Conservation (phyloP, 495 filamentous ascomycete genomes). For the Aspergillus biplanus region DNA sequence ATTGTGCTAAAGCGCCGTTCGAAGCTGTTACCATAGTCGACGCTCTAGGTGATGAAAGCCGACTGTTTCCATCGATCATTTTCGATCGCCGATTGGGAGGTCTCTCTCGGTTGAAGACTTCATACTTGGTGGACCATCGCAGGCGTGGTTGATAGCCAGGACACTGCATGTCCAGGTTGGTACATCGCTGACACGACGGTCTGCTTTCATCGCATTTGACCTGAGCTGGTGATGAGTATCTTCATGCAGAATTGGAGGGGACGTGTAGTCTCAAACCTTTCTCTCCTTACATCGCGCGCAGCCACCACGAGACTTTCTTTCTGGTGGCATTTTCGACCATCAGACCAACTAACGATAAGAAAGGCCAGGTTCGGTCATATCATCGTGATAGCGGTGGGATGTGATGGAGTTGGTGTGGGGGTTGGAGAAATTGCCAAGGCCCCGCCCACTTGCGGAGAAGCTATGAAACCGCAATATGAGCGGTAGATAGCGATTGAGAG, state of each 20-base stretch:
- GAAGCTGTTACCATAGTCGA: not conserved
- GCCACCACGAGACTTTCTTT: not conserved
- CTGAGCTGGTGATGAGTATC: not conserved
- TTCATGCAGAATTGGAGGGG: not conserved
- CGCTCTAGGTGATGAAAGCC: not conserved
- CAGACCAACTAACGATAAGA: no score
- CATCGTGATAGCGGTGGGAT: no score
- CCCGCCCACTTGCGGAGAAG: no score
- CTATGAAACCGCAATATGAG: no score
- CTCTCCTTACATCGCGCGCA: not conserved
- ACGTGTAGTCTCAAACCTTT: not conserved
- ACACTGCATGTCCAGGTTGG: not conserved
- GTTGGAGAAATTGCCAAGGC: no score
- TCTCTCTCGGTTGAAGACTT: constrained; percentile 2
- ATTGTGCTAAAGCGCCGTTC: not conserved
- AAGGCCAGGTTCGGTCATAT: no score
- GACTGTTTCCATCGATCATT: not conserved
- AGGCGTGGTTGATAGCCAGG: constrained; percentile 3
- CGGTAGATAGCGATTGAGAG: no score
- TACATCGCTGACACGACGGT: not conserved
- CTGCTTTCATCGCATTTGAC: not conserved
- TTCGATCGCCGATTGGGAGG: not conserved
- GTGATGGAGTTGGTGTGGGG: no score
- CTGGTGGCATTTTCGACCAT: not conserved
- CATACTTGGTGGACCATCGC: constrained; percentile 11